A percentile compares a stretch with the other conserved stretches of the same genome.
These are phyloP conservation scores for Aspergillus eucalypticola DNA, from an alignment of 2,329 filamentous ascomycete genomes.

Conservation along the genomic window DNA sequence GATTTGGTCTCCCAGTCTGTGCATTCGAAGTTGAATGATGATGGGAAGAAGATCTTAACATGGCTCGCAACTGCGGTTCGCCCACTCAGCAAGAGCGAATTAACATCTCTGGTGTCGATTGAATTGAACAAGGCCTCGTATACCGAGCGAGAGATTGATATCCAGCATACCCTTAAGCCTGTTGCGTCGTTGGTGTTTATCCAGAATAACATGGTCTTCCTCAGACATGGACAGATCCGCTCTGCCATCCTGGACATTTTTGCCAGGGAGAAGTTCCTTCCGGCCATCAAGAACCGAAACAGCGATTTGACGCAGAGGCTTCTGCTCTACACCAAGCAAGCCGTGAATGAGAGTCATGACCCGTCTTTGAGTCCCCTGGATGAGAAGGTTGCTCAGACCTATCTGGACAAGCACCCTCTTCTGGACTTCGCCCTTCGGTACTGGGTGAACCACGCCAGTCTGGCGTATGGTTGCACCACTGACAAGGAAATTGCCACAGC, in stretches of 20 bases:
- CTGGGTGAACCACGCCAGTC: constrained; percentile 50
- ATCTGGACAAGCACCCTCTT: constrained; percentile 40
- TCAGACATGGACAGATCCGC: constrained; percentile 39
- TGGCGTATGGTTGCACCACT: constrained; percentile 43
- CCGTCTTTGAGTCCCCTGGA: constrained; percentile 32
- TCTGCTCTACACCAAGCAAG: constrained; percentile 36
- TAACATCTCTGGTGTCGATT: constrained; percentile 32
- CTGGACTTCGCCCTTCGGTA: constrained; percentile 51
- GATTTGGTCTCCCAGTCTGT: constrained; percentile 35
- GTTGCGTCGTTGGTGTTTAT: constrained; percentile 34
- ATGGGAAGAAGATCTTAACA: constrained; percentile 33
- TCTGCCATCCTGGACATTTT: constrained; percentile 32
- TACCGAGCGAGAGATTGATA: constrained; percentile 26
- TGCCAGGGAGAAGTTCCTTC: constrained; percentile 32
- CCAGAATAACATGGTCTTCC: constrained; percentile 36
- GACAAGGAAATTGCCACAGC: constrained; percentile 41
- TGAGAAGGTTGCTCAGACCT: constrained; percentile 21
- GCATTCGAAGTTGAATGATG: constrained; percentile 28
- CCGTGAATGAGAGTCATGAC: constrained; percentile 32
- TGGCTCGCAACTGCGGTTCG: constrained; percentile 42
- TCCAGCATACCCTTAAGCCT: constrained; percentile 28
- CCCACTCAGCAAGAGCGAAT: constrained; percentile 34
- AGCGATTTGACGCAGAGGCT: constrained; percentile 34
- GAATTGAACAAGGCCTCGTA: constrained; percentile 33
- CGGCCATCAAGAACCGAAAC: constrained; percentile 34